Percentiles rank a stretch among this genome's conserved stretches.
phyloP scores from a whole-genome alignment of 768 basidiomycete genomes.

The Candolleomyces efflorescens region DNA sequence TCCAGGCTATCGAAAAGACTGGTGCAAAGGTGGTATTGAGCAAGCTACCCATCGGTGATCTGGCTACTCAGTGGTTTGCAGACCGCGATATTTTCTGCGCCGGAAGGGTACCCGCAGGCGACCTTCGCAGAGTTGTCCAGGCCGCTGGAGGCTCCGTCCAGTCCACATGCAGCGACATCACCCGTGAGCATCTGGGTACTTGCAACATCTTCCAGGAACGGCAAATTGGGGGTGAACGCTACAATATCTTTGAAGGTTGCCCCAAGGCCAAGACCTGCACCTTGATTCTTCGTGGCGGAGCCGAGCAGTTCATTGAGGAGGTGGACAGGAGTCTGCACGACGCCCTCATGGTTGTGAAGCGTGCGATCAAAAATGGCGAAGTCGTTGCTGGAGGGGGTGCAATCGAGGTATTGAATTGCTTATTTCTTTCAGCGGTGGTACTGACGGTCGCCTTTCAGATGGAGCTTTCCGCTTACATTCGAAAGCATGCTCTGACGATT shows the following conservation, averaged over 20 bases:
- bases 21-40: conserved; percentile 97
- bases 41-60: conserved; percentile 96
- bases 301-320: conserved; percentile 98
- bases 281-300: conserved; percentile 88
- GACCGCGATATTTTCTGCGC: conserved; percentile 99
- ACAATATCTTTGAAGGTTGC: conserved; percentile 92
- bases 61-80: conserved; percentile 99
- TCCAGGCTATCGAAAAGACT: conserved; percentile 92
- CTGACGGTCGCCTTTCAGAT: conserved; percentile 51
- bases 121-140: conserved; percentile 91
- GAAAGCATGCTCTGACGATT: conserved; percentile 86
- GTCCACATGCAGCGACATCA: conserved; percentile 92
- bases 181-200: conserved; percentile 86
- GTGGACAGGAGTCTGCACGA: conserved; percentile 97
- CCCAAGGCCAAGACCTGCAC: conserved; percentile 96
- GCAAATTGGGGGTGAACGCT: conserved; percentile 96
- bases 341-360: conserved; percentile 99
- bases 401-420: conserved; percentile 62
- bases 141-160: conserved; percentile 95
- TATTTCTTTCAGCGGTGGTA: conserved; percentile 2
- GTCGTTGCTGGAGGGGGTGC: conserved; percentile 98
- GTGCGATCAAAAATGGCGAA: conserved; percentile 92
- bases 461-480: conserved; percentile 94
- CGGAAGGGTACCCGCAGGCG: conserved; percentile 86
- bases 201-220: conserved; percentile 91